A percentile compares a stretch with the other conserved stretches of the same genome.
phyloP scores from a whole-genome alignment of 176 grass and related monocot genomes.

The Guadua angustifolia region DNA sequence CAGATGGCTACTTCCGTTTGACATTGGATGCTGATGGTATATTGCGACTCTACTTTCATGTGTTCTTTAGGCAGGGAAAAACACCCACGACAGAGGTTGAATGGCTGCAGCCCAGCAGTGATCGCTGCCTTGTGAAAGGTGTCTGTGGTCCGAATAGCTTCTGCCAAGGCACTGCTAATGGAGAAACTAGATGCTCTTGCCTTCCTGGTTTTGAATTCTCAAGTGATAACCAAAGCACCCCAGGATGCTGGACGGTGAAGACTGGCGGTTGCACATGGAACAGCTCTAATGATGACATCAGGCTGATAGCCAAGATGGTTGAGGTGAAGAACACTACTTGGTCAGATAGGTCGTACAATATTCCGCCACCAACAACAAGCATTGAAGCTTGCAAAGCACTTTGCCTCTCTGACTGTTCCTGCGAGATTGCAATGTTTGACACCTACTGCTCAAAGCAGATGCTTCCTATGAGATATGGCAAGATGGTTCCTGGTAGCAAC shows the following conservation, averaged over 20 bases:
- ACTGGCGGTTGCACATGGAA: slow-evolving; percentile 32
- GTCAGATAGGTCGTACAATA: slow-evolving; percentile 28
- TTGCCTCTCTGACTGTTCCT: slow-evolving; percentile 37
- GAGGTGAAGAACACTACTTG: slow-evolving; percentile 50
- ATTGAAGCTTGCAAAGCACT: slow-evolving; percentile 42
- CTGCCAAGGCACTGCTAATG: slow-evolving; percentile 18
- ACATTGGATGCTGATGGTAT: slow-evolving; percentile 31
- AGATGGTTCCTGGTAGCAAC: slow-evolving; percentile 31
- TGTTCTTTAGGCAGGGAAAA: slow-evolving; percentile 31
- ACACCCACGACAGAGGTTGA: background rate
- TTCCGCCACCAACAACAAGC: slow-evolving; percentile 33
- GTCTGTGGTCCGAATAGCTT: slow-evolving; percentile 53
- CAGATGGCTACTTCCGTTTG: background rate
- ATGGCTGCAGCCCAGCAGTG: slow-evolving; percentile 25
- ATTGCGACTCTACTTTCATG: slow-evolving; percentile 39
- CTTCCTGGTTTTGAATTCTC: slow-evolving; percentile 48
- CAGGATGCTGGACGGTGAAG: slow-evolving; percentile 37
- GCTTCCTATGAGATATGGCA: slow-evolving; percentile 54
- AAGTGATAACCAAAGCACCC: slow-evolving; percentile 27
- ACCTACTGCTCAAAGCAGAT: slow-evolving; percentile 45
- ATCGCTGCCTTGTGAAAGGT: slow-evolving; percentile 45
- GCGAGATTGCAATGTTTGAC: slow-evolving; percentile 43
- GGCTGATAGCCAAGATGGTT: slow-evolving; percentile 11
- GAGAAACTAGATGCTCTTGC: slow-evolving; percentile 43
- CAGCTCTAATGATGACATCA: slow-evolving; percentile 1